Base-by-base conservation (phyloP, 2,329 filamentous ascomycete species). In the Epichloe aotearoae region DNA sequence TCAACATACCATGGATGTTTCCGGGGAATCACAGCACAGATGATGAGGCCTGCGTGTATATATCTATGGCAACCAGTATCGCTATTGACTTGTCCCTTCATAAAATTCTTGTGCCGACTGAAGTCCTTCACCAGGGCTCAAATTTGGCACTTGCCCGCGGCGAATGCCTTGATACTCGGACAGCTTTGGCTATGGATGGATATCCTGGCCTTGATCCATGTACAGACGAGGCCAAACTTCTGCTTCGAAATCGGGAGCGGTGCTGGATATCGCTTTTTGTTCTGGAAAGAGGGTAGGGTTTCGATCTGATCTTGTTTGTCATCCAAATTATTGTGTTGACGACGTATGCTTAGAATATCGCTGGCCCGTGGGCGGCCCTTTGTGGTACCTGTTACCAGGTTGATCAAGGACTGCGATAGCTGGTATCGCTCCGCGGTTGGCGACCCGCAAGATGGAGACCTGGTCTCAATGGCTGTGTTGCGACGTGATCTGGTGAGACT, bases 1-100 rank as follows among this genome's bases (percentile, higher is more conserved):
- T 86, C 34, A 86, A 86, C 54, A 76, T 88, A 6, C 84, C 84
- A 0, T 88, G 84, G 84, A 86, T 87, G 75, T 78, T 79, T 33
- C 80, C 81, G 1, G 80, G 81, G 2, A 69, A 76, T 52, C 80
- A 84, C 58, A 82, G 79, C 62, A 81, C 81, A 10, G 83, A 87
- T 55, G 84, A 88, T 53, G 83, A 86, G 58, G 86, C 84, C 0
- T 86, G 82, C 52, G 76, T 79, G 41, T 87, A 85, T 56, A 78
- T 88, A 50, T 78, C 82, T 2, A 81, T 83, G 67, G 83, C 84
- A 1, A 69, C 84, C 10, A 83, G 80, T 1, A 79, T 87, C 53
- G 82, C 84, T 0, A 69, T 86, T 36, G 84, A 88, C 57, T 58
- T 88, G 8, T 30, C 30, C 83, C 79, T 88, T 14, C 83, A 87